A percentile compares a stretch with the other conserved stretches of the same genome.
Conservation (phyloP, 352 stramenopile species). For the Phytopythium ostracodes region DNA sequence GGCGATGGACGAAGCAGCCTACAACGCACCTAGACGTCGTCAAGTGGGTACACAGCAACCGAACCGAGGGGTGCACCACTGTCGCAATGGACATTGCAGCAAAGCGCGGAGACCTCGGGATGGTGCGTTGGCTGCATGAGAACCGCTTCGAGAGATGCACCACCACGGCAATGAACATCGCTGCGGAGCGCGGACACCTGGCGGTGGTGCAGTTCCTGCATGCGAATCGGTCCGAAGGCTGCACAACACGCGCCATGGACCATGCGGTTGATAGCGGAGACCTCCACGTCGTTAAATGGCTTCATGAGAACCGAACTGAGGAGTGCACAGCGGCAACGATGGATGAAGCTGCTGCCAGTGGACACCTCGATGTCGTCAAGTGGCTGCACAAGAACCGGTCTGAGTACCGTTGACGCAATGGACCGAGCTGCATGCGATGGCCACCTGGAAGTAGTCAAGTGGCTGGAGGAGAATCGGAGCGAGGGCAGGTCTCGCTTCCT, state of each 20-base stretch:
- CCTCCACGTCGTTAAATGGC: background rate
- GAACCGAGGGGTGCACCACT: background rate
- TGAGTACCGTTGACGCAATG: background rate
- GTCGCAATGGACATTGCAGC: background rate
- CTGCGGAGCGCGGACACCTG: background rate
- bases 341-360: too few relatives aligned
- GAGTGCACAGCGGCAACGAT: too few relatives aligned
- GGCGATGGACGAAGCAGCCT: background rate
- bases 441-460: slow-evolving; percentile 4
- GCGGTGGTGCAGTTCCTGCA: background rate
- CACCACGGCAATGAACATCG: background rate
- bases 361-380: background rate
- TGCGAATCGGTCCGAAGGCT: background rate
- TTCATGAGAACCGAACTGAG: too few relatives aligned
- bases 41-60: background rate
- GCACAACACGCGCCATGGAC: background rate
- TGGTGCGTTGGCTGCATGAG: background rate
- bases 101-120: background rate
- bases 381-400: background rate
- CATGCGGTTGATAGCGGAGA: background rate
- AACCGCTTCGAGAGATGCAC: background rate
- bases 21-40: background rate
- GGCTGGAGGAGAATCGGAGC: background rate
- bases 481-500: background rate
- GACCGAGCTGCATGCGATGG: too few relatives aligned